These are phyloP conservation scores for Saccharum officinarum DNA, from an alignment of 176 grass and related monocot genomes.

Conservation along the genomic window DNA sequence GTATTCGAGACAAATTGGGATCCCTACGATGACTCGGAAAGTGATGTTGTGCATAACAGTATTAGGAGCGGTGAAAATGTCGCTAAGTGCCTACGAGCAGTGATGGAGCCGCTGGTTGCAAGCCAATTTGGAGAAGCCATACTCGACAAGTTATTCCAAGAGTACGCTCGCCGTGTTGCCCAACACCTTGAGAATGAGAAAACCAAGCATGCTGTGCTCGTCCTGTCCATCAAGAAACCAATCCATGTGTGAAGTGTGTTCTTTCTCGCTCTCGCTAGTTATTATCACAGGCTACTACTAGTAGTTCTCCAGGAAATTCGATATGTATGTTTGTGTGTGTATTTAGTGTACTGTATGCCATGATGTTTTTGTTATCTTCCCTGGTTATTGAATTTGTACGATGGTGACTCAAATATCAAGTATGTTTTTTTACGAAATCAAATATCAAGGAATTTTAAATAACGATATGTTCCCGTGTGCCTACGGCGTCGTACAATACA, in stretches of 20 bases:
- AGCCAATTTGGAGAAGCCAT: conserved; percentile 39
- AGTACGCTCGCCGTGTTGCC: conserved; percentile 28
- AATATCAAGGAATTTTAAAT: no score
- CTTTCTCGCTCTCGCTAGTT: not conserved
- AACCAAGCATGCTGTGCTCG: conserved; percentile 26
- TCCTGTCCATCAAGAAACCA: conserved; percentile 39
- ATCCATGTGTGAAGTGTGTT: not conserved
- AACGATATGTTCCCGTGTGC: no score
- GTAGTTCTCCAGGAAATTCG: not conserved
- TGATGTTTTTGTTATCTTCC: not conserved
- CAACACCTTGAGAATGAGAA: conserved; percentile 54
- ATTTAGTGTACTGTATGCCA: not conserved
- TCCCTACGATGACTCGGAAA: conserved; percentile 17
- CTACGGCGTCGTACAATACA: no score
- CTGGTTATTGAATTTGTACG: not conserved
- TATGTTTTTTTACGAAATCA: no score
- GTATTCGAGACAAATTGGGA: conserved; percentile 32
- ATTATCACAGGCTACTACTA: not conserved
- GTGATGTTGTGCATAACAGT: not conserved
- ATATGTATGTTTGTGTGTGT: not conserved
- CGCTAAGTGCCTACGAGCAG: conserved; percentile 16
- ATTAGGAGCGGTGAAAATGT: not conserved
- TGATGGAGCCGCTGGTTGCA: conserved; percentile 32
- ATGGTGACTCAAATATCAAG: not conserved
- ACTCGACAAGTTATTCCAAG: conserved; percentile 48